Conservation (phyloP, 805 yeast species). For the Maudiozyma bulderi region DNA sequence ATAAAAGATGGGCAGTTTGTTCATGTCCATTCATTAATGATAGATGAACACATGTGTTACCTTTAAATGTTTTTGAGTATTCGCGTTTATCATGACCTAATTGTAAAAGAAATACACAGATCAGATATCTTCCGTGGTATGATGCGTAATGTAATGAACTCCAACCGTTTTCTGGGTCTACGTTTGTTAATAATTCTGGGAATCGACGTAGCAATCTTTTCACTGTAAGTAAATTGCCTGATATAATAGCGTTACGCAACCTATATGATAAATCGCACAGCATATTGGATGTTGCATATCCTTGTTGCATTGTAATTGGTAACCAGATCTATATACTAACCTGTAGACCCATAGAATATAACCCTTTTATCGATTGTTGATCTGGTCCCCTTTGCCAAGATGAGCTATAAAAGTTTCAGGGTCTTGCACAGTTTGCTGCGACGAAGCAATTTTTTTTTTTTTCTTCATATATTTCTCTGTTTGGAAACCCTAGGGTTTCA, state of each 20-base stretch:
- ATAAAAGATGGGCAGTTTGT: conserved; percentile 61
- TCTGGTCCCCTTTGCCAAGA: no score
- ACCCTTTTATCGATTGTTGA: no score
- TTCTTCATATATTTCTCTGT: no score
- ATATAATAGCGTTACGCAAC: conserved; percentile 56
- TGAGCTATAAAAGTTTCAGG: no score
- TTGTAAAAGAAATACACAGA: conserved; percentile 50
- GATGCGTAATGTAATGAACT: conserved; percentile 75
- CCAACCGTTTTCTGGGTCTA: conserved; percentile 73
- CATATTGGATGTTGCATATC: conserved; percentile 9
- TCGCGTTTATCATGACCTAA: conserved; percentile 48
- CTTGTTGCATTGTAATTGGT: no score
- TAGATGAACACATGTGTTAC: conserved; percentile 60
- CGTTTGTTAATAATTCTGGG: conserved; percentile 60
- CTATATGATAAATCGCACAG: conserved; percentile 49
- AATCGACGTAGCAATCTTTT: conserved; percentile 54
- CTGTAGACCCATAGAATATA: no score
- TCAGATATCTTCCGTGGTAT: conserved; percentile 56
- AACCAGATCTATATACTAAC: no score
- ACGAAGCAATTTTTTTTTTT: no score
- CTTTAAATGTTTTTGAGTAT: conserved; percentile 42
- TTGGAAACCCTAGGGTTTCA: no score
- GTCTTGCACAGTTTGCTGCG: no score
- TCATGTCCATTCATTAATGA: conserved; percentile 56
- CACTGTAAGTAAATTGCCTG: conserved; percentile 55